A percentile compares a stretch with the other conserved stretches of the same genome.
Evolutionary conservation across 441 rosid genomes (phyloP).

Genomic region (Mallotus japonicus): DNA sequence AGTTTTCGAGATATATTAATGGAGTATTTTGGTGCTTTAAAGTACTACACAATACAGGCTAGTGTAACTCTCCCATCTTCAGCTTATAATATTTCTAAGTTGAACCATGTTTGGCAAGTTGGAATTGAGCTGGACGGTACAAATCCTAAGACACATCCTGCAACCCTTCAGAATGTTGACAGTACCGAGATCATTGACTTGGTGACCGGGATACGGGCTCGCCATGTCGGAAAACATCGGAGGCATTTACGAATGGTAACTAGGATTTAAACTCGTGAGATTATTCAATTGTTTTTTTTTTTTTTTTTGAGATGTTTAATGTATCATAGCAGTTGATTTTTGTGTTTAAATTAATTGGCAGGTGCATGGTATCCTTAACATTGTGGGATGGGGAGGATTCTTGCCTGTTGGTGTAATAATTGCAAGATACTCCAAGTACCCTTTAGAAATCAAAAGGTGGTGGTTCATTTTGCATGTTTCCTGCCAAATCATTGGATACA

Average conservation of each 20-base stretch:
- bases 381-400: slow-evolving; percentile 56
- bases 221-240: slow-evolving; percentile 11
- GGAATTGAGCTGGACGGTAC: slow-evolving; percentile 29
- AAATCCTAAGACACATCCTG: slow-evolving; percentile 34
- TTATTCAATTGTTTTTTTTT: too few species aligned
- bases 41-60: slow-evolving; percentile 25
- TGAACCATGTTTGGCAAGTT: slow-evolving; percentile 58
- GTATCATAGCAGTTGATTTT: too few species aligned
- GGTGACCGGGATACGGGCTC: background rate
- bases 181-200: slow-evolving; percentile 40
- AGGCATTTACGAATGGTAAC: slow-evolving; percentile 33
- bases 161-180: slow-evolving; percentile 38
- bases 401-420: slow-evolving; percentile 48
- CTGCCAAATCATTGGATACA: slow-evolving; percentile 46
- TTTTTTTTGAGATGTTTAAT: too few species aligned
- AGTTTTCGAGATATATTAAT: slow-evolving; percentile 2
- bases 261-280: background rate
- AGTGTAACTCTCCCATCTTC: slow-evolving; percentile 29
- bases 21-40: background rate
- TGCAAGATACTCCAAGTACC: slow-evolving; percentile 45
- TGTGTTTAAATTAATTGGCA: slow-evolving; percentile 11
- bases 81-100: slow-evolving; percentile 26
- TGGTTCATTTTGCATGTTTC: slow-evolving; percentile 33
- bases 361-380: slow-evolving; percentile 53
- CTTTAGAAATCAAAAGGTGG: slow-evolving; percentile 4